These are phyloP conservation scores for Akanthomyces lecanii DNA, from an alignment of 2,329 filamentous ascomycete species.

Conservation along the genomic window DNA sequence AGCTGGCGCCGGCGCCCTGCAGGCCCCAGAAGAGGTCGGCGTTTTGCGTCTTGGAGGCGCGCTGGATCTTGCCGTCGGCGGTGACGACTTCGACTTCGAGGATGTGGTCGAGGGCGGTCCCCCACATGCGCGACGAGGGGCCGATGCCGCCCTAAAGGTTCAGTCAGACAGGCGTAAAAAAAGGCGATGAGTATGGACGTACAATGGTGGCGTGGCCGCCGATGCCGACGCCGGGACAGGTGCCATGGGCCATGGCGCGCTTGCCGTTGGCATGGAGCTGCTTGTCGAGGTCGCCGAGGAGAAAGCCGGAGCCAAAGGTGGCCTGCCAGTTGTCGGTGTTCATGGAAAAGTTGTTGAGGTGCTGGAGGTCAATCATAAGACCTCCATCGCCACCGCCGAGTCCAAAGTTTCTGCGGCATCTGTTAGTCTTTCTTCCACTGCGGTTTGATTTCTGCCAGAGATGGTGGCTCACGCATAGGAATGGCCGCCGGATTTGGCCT, in stretches of 20 bases:
- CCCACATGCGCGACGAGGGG: conserved; percentile 57
- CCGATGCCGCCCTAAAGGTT: conserved; percentile 47
- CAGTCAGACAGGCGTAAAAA: neutral
- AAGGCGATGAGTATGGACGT: conserved; percentile 21
- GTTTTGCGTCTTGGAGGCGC: conserved; percentile 44
- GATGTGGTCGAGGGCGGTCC: conserved; percentile 51
- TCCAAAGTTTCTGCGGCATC: conserved; percentile 34
- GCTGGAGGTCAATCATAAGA: conserved; percentile 51
- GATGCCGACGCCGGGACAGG: conserved; percentile 55
- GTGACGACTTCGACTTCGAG: conserved; percentile 53
- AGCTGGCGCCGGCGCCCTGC: conserved; percentile 52
- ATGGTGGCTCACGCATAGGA: conserved; percentile 52
- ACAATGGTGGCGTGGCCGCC: conserved; percentile 57
- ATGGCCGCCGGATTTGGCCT: conserved; percentile 61
- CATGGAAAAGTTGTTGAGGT: conserved; percentile 51
- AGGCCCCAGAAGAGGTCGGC: conserved; percentile 54
- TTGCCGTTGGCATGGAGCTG: conserved; percentile 47
- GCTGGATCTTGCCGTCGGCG: conserved; percentile 47
- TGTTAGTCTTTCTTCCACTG: no score
- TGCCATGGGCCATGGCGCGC: conserved; percentile 57
- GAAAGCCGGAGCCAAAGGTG: conserved; percentile 50
- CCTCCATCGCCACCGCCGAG: conserved; percentile 48
- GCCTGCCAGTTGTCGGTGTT: conserved; percentile 49
- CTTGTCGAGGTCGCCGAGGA: conserved; percentile 48
- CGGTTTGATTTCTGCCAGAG: no score